phyloP scores from a whole-genome alignment of 2,329 filamentous ascomycete genomes.

The Chrysoporthe puriensis region DNA sequence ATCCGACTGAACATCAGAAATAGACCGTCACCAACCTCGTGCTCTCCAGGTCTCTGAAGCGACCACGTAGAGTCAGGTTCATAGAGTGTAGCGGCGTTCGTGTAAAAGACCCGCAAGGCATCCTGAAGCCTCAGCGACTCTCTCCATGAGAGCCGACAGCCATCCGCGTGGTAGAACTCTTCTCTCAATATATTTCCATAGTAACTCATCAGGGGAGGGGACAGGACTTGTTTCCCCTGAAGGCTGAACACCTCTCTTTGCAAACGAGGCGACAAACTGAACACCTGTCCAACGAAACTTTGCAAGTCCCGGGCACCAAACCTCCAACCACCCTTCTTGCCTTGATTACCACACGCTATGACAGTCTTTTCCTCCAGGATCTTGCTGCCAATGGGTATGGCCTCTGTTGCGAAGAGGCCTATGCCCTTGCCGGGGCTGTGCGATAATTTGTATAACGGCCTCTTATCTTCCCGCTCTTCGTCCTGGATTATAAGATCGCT shows the following conservation, averaged over 20 bases:
- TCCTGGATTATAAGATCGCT: constrained; percentile 3
- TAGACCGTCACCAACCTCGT: constrained; percentile 10
- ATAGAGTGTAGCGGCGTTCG: constrained; percentile 14
- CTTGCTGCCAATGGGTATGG: neutral
- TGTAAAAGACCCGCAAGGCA: constrained; percentile 14
- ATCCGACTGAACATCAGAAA: constrained; percentile 17
- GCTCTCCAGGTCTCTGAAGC: constrained; percentile 1
- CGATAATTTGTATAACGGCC: neutral
- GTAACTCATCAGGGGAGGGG: constrained; percentile 7
- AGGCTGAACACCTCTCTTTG: constrained; percentile 2
- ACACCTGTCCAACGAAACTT: constrained; percentile 7
- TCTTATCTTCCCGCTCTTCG: neutral
- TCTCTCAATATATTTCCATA: neutral
- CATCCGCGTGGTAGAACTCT: constrained; percentile 4
- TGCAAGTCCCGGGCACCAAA: constrained; percentile 1
- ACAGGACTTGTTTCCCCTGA: constrained; percentile 3
- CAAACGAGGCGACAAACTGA: constrained; percentile 1
- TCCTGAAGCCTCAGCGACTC: constrained; percentile 11
- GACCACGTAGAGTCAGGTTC: constrained; percentile 6
- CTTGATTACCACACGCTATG: constrained; percentile 4
- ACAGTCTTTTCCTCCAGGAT: constrained; percentile 11
- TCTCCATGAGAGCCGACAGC: constrained; percentile 15
- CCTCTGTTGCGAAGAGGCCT: constrained; percentile 9
- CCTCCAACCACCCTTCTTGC: neutral
- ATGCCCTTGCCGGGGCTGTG: constrained; percentile 14